Conservation (phyloP, 1,284 basidiomycete genomes). For the Coriolopsis trogii region DNA sequence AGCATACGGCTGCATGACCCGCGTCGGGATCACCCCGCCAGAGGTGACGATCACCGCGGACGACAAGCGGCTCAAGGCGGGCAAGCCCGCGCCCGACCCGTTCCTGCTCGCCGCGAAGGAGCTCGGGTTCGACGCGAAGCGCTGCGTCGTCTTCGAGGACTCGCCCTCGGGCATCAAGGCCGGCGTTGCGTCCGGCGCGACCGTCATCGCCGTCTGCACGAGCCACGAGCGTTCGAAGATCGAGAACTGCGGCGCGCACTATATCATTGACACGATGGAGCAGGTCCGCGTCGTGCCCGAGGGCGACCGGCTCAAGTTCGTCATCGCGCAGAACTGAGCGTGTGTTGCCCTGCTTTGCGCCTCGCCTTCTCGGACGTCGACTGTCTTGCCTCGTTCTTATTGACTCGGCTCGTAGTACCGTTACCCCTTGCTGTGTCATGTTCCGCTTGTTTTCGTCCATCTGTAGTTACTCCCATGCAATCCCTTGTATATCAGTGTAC, state of each 20-base stretch:
- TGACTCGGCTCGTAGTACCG: too few relatives aligned
- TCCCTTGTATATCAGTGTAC: too few relatives aligned
- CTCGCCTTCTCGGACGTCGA: too few relatives aligned
- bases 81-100: slow-evolving; percentile 73
- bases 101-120: slow-evolving; percentile 77
- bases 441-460: too few relatives aligned
- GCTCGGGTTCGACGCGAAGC: slow-evolving; percentile 61
- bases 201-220: slow-evolving; percentile 78
- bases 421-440: too few relatives aligned
- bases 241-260: slow-evolving; percentile 70
- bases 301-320: slow-evolving; percentile 46
- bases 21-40: slow-evolving; percentile 74
- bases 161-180: slow-evolving; percentile 76
- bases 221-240: slow-evolving; percentile 60
- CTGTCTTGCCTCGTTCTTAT: too few relatives aligned
- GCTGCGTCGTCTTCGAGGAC: slow-evolving; percentile 77
- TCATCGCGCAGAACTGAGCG: too few relatives aligned
- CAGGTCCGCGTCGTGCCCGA: slow-evolving; percentile 47
- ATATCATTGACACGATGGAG: slow-evolving; percentile 64
- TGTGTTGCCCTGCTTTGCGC: too few relatives aligned
- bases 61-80: slow-evolving; percentile 68
- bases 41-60: slow-evolving; percentile 79
- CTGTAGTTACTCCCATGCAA: too few relatives aligned
- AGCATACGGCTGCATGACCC: slow-evolving; percentile 73
- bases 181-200: slow-evolving; percentile 73